phyloP scores from a whole-genome alignment of 306 rosid genomes.

The Prunus mira region DNA sequence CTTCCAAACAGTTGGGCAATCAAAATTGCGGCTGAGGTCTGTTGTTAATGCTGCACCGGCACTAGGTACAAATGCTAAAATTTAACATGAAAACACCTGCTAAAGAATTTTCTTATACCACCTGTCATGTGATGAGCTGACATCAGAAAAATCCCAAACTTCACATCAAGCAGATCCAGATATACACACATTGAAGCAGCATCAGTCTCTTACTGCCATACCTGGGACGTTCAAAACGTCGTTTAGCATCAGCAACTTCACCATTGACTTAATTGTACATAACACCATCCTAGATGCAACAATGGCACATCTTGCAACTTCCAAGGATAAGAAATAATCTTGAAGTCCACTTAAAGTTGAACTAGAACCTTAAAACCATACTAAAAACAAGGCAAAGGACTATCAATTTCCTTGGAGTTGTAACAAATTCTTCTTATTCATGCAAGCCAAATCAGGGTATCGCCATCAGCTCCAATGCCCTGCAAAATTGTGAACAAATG shows the following conservation, averaged over 20 bases:
- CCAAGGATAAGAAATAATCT: conserved; percentile 26
- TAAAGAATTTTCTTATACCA: conserved; percentile 17
- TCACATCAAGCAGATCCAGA: conserved; percentile 21
- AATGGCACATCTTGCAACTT: conserved; percentile 26
- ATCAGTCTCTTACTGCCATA: background rate
- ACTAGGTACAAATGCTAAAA: conserved; percentile 1
- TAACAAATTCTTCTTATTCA: conserved; percentile 36
- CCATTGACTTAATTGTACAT: conserved; percentile 13
- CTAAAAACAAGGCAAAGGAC: conserved; percentile 26
- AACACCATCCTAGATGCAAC: conserved; percentile 28
- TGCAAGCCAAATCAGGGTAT: conserved; percentile 27
- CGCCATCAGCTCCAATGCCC: conserved; percentile 37
- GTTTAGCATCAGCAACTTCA: conserved; percentile 18
- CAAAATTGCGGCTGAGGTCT: conserved; percentile 8
- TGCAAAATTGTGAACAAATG: conserved; percentile 35
- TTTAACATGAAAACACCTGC: conserved; percentile 11
- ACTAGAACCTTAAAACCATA: conserved; percentile 9
- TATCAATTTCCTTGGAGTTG: conserved; percentile 25
- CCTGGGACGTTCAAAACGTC: background rate
- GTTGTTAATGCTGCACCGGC: background rate
- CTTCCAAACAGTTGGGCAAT: conserved; percentile 16
- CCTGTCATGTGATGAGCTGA: conserved; percentile 21
- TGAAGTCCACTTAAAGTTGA: conserved; percentile 22
- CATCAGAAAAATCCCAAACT: conserved; percentile 12
- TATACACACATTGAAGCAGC: background rate